Conservation (phyloP, 257 asterid genomes). For the Pogostemon cablin region DNA sequence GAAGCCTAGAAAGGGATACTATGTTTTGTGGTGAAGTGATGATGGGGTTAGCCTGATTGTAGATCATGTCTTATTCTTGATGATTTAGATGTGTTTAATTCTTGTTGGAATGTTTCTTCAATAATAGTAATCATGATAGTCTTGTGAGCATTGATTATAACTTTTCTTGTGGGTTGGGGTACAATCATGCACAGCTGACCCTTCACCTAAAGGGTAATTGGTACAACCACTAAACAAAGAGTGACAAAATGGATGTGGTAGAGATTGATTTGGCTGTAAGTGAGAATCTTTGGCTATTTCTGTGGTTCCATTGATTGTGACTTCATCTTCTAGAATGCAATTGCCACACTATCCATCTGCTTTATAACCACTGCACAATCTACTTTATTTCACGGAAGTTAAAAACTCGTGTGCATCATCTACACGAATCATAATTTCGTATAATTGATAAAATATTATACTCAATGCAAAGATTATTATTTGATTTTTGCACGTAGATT, state of each 20-base stretch:
- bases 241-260: conserved; percentile 25
- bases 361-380: background rate
- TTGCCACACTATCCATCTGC: conserved; percentile 18
- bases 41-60: conserved; percentile 29
- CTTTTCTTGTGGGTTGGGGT: conserved; percentile 35
- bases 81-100: conserved; percentile 22
- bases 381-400: background rate
- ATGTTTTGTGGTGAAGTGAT: conserved; percentile 23
- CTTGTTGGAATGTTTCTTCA: conserved; percentile 26
- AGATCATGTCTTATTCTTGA: conserved; percentile 35
- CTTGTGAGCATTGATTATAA: conserved; percentile 5
- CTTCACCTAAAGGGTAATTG: conserved; percentile 40
- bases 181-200: conserved; percentile 26
- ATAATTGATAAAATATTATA: too few relatives aligned
- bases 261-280: conserved; percentile 30
- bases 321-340: background rate
- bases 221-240: conserved; percentile 33
- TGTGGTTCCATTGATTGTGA: background rate
- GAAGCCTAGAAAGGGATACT: conserved; percentile 32
- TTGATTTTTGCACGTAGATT: too few relatives aligned
- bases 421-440: too few relatives aligned
- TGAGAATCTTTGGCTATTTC: conserved; percentile 24
- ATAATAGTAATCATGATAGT: conserved; percentile 1
- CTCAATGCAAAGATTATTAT: too few relatives aligned
- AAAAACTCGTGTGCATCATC: too few relatives aligned